Evolutionary conservation across 306 rosid genomes (phyloP).

Genomic region (Vigna mungo): DNA sequence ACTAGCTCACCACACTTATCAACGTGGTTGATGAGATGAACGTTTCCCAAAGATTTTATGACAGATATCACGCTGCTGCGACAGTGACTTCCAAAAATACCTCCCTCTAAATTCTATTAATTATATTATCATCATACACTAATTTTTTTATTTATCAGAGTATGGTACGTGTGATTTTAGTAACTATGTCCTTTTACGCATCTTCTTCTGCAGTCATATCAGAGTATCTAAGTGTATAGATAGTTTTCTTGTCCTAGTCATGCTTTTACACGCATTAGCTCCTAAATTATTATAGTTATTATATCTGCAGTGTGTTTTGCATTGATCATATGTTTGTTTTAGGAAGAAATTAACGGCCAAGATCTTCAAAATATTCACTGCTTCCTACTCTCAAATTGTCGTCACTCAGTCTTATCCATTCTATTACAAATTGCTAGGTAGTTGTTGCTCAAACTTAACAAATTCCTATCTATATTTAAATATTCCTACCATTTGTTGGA

Average conservation of each 20-base stretch:
- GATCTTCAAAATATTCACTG: constrained; percentile 20
- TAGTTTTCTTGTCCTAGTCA: background rate
- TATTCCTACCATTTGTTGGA: constrained; percentile 19
- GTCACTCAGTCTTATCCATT: constrained; percentile 10
- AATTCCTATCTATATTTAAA: constrained; percentile 13
- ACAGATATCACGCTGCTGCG: constrained; percentile 39
- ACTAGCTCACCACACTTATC: constrained; percentile 17
- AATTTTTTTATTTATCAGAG: background rate
- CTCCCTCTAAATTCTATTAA: background rate
- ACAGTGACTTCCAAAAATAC: constrained; percentile 17
- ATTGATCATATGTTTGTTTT: constrained; percentile 18
- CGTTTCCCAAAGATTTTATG: constrained; percentile 44
- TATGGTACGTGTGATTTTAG: background rate
- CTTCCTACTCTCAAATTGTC: background rate
- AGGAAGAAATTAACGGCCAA: background rate
- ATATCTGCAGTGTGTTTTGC: background rate
- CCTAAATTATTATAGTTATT: background rate
- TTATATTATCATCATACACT: background rate
- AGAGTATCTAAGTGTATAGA: background rate
- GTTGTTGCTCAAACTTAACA: constrained; percentile 5
- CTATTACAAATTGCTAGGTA: background rate
- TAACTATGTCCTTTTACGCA: background rate
- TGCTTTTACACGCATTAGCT: constrained; percentile 35
- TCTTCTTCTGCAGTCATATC: background rate
- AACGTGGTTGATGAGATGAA: constrained; percentile 55